These are phyloP conservation scores for Boletus rubescentipes DNA, from an alignment of 768 basidiomycete genomes.

Conservation along the genomic window DNA sequence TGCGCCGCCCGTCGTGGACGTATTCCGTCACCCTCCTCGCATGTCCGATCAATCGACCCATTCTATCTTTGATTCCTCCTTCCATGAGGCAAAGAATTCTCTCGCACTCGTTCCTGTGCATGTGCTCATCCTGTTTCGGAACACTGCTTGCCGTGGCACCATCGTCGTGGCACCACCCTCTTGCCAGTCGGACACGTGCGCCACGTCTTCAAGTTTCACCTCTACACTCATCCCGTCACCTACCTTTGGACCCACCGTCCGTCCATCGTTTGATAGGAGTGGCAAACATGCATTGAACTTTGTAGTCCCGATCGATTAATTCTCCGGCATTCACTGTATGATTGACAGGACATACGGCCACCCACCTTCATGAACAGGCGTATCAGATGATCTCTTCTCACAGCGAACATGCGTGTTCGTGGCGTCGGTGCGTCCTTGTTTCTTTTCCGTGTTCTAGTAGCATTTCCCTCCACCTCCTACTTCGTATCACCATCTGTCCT, in stretches of 20 bases:
- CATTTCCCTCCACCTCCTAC: no score
- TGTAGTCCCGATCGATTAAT: not conserved
- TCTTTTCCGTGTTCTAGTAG: not conserved
- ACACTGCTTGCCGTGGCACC: not conserved
- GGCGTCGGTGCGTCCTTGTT: no score
- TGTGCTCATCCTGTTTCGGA: constrained; percentile 2
- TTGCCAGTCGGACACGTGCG: no score
- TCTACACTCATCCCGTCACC: no score
- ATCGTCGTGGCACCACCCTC: not conserved
- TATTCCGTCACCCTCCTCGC: not conserved
- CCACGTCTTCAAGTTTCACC: no score
- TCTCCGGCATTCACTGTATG: not conserved
- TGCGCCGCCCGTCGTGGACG: not conserved
- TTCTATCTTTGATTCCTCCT: constrained; percentile 2
- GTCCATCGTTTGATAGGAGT: no score
- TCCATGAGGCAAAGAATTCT: not conserved
- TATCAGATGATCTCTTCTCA: not conserved
- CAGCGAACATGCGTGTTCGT: not conserved
- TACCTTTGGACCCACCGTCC: no score
- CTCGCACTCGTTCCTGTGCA: constrained; percentile 2
- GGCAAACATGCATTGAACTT: constrained; percentile 15
- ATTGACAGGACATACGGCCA: not conserved
- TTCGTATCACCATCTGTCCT: not conserved
- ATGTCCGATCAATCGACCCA: constrained; percentile 2
- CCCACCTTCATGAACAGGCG: no score